phyloP scores from a whole-genome alignment of 208 protist species.

The Wallacemonas sp. region DNA sequence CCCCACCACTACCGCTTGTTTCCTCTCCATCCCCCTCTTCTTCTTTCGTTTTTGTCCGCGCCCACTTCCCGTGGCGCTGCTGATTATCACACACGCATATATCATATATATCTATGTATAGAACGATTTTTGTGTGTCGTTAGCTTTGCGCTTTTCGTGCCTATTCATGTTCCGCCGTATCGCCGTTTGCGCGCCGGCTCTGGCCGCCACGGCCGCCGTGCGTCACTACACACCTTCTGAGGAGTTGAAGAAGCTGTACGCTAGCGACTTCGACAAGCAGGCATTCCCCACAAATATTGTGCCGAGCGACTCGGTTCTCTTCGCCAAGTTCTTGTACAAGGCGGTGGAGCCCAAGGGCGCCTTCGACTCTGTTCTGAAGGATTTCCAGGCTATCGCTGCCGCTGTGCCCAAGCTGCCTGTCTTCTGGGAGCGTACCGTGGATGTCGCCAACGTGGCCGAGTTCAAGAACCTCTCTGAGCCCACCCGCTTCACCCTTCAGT shows the following conservation, averaged over 20 bases:
- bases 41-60: no score
- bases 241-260: conserved; percentile 84
- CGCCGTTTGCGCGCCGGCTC: conserved; percentile 28
- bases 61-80: no score
- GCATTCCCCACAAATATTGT: conserved; percentile 78
- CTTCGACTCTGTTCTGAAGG: conserved; percentile 73
- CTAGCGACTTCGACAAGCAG: conserved; percentile 85
- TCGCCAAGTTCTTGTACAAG: conserved; percentile 91
- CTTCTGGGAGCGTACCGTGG: conserved; percentile 86
- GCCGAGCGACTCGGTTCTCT: conserved; percentile 85
- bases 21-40: no score
- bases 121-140: background rate
- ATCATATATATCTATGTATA: conserved; percentile 4
- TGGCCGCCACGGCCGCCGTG: conserved; percentile 27
- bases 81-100: no score
- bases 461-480: conserved; percentile 82
- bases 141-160: background rate
- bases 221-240: conserved; percentile 88
- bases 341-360: conserved; percentile 62
- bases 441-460: conserved; percentile 66
- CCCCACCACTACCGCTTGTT: no score
- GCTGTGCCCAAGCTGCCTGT: conserved; percentile 72
- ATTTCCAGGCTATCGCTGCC: conserved; percentile 74
- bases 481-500: conserved; percentile 83
- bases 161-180: conserved; percentile 82